Conservation (phyloP, 495 filamentous ascomycete species). For the Podospora sp. region DNA sequence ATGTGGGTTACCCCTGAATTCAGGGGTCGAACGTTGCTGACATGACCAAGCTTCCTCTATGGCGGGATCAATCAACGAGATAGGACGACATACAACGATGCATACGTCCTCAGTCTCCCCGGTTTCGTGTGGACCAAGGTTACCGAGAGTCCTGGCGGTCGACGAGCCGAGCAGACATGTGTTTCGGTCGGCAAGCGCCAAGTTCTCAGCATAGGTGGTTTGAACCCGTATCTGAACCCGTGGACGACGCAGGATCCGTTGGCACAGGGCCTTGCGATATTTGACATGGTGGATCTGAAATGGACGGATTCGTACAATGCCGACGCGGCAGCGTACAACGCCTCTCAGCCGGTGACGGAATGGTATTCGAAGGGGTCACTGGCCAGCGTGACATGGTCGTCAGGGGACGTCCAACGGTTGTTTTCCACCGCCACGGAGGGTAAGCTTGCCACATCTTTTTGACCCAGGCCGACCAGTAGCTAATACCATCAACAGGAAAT, state of each 20-base stretch:
- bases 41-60: constrained; percentile 36
- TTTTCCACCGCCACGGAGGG: constrained; percentile 7
- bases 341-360: constrained; percentile 8
- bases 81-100: constrained; percentile 27
- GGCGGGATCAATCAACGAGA: constrained; percentile 32
- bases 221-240: background rate
- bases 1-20: constrained; percentile 20
- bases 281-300: constrained; percentile 23
- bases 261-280: constrained; percentile 18
- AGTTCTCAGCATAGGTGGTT: constrained; percentile 35
- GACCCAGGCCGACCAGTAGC: too few relatives aligned
- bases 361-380: constrained; percentile 13
- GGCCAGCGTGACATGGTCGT: constrained; percentile 10
- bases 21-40: background rate
- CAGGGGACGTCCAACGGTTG: constrained; percentile 16
- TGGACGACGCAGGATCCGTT: constrained; percentile 10
- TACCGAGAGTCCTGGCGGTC: constrained; percentile 23
- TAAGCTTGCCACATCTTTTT: background rate
- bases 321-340: constrained; percentile 11
- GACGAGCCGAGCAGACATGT: constrained; percentile 36
- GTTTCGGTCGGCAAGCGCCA: constrained; percentile 43
- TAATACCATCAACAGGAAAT: too few relatives aligned
- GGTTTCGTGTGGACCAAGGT: constrained; percentile 49
- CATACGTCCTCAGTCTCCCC: constrained; percentile 48
- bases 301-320: constrained; percentile 22